These are phyloP conservation scores for Penicillium turbatum DNA, from an alignment of 495 filamentous ascomycete species.

Conservation along the genomic window DNA sequence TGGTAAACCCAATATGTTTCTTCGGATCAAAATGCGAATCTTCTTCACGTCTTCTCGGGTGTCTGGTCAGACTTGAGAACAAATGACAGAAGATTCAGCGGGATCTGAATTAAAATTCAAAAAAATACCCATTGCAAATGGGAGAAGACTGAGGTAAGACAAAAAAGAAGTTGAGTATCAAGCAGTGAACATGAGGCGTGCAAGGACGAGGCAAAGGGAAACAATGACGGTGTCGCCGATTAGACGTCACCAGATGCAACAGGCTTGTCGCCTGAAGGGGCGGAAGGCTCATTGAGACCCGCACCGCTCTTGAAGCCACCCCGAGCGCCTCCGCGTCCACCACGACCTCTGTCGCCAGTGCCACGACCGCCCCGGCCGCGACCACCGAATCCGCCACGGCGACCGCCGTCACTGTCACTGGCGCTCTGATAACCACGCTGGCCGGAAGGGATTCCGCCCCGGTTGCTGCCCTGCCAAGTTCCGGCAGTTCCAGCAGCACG, in stretches of 20 bases:
- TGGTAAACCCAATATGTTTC: not conserved
- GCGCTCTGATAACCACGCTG: constrained; percentile 73
- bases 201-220: constrained; percentile 5
- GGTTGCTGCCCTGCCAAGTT: constrained; percentile 65
- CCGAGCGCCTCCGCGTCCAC: constrained; percentile 40
- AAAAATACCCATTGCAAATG: constrained; percentile 14
- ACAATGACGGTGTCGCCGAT: constrained; percentile 18
- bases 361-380: constrained; percentile 55
- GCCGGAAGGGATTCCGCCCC: constrained; percentile 50
- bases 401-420: constrained; percentile 73
- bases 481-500: constrained; percentile 58
- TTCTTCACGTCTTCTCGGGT: not conserved
- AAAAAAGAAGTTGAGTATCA: constrained; percentile 27
- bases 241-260: constrained; percentile 46
- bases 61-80: not conserved
- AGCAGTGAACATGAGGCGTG: constrained; percentile 9
- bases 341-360: constrained; percentile 42
- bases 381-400: constrained; percentile 62
- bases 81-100: constrained; percentile 2
- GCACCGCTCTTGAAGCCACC: constrained; percentile 54
- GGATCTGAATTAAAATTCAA: constrained; percentile 14
- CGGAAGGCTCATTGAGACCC: constrained; percentile 41
- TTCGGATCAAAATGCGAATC: not conserved
- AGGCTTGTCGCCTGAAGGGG: constrained; percentile 49
- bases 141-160: constrained; percentile 18